Percentiles rank a stretch among this genome's conserved stretches.
Evolutionary conservation across 31 red algal species (phyloP).

Genomic region (Odonthalia washingtoniensis): DNA sequence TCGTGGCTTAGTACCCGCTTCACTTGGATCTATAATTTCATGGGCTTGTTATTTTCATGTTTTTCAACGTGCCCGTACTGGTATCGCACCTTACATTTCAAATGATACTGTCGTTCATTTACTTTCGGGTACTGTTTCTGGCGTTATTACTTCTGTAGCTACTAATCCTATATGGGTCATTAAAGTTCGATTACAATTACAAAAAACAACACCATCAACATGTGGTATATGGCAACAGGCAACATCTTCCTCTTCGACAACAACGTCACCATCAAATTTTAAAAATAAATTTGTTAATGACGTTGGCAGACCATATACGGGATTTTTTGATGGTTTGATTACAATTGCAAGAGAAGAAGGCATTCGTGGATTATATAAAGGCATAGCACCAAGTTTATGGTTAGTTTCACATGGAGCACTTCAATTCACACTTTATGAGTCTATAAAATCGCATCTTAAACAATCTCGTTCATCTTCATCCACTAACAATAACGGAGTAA

Average conservation of each 20-base stretch:
- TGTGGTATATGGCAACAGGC: slow-evolving; percentile 66
- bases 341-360: slow-evolving; percentile 90
- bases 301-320: slow-evolving; percentile 74
- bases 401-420: slow-evolving; percentile 91
- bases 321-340: slow-evolving; percentile 83
- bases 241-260: slow-evolving; percentile 65
- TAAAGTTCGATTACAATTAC: slow-evolving; percentile 86
- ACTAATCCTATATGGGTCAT: slow-evolving; percentile 98
- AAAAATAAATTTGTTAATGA: slow-evolving; percentile 94
- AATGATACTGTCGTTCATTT: slow-evolving; percentile 63
- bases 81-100: slow-evolving; percentile 2
- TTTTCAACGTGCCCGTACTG: slow-evolving; percentile 54
- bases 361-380: slow-evolving; percentile 87
- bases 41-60: slow-evolving; percentile 91
- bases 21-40: slow-evolving; percentile 67
- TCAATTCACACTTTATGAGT: slow-evolving; percentile 97
- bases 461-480: slow-evolving; percentile 43
- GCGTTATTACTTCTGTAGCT: slow-evolving; percentile 84
- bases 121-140: slow-evolving; percentile 93
- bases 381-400: slow-evolving; percentile 85
- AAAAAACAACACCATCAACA: slow-evolving; percentile 50
- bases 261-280: slow-evolving; percentile 63
- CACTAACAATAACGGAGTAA: not conserved
- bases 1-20: slow-evolving; percentile 76
- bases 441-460: slow-evolving; percentile 69